Conservation (phyloP, 1,284 basidiomycete genomes). For the Takashimella tepidaria region DNA sequence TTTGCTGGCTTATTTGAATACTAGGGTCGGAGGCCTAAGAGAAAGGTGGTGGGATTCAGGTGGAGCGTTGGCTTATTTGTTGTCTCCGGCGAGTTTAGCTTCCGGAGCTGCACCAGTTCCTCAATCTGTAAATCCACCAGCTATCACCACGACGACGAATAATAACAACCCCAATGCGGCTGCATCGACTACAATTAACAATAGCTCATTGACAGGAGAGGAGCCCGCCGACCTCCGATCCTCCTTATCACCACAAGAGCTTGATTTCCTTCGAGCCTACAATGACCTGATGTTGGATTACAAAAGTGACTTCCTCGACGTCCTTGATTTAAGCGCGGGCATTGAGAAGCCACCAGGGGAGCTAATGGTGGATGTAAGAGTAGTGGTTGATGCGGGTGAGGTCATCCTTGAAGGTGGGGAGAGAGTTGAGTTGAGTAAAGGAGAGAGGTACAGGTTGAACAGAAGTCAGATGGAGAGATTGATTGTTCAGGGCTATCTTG, state of each 20-base stretch:
- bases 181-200: not conserved
- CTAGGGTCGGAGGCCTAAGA: constrained; percentile 73
- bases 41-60: constrained; percentile 87
- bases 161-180: constrained; percentile 5
- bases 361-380: constrained; percentile 48
- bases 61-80: constrained; percentile 82
- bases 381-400: constrained; percentile 72
- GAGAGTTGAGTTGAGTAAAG: constrained; percentile 78
- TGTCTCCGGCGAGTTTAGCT: constrained; percentile 51
- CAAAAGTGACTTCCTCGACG: constrained; percentile 75
- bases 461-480: constrained; percentile 84
- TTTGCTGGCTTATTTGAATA: constrained; percentile 83
- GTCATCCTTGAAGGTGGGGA: constrained; percentile 80
- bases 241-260: constrained; percentile 80
- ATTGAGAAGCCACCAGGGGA: constrained; percentile 60
- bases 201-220: not conserved
- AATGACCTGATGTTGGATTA: constrained; percentile 74
- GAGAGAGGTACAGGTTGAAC: constrained; percentile 79
- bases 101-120: constrained; percentile 21
- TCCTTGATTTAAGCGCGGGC: constrained; percentile 75
- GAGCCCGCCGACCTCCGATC: constrained; percentile 58
- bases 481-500: constrained; percentile 84
- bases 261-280: constrained; percentile 83
- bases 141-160: constrained; percentile 8
- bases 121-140: too few species aligned